phyloP scores from a whole-genome alignment of 345 rosid species.

The Eucalyptus curtisii region DNA sequence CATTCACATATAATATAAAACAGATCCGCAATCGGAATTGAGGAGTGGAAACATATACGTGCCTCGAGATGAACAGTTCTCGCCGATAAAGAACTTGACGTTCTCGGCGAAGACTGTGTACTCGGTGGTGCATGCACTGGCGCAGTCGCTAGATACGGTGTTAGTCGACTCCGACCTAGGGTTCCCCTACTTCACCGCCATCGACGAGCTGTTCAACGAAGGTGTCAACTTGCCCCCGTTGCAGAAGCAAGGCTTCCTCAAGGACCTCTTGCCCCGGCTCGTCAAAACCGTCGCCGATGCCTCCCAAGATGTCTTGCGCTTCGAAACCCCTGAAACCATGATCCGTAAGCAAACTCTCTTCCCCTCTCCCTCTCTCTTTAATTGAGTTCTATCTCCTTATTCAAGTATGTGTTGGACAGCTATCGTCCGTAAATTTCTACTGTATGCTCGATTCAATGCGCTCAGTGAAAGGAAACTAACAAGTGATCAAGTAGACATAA shows the following conservation, averaged over 20 bases:
- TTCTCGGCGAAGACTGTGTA: slow-evolving; percentile 52
- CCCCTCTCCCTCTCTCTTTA: neutral
- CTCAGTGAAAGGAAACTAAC: neutral
- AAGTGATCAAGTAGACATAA: neutral
- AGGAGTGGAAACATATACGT: slow-evolving; percentile 34
- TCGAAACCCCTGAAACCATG: slow-evolving; percentile 41
- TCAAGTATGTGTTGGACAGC: neutral
- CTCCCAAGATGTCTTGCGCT: slow-evolving; percentile 31
- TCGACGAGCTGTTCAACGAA: slow-evolving; percentile 49
- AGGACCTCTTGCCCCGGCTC: slow-evolving; percentile 39
- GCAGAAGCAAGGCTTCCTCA: slow-evolving; percentile 17
- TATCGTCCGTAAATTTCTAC: neutral
- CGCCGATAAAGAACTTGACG: slow-evolving; percentile 27
- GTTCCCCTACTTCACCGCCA: slow-evolving; percentile 57
- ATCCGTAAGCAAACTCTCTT: slow-evolving; percentile 8
- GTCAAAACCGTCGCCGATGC: slow-evolving; percentile 20
- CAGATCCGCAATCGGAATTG: slow-evolving; percentile 44
- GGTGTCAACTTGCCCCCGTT: slow-evolving; percentile 28
- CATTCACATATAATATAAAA: neutral
- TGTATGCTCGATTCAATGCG: neutral
- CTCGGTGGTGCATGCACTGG: slow-evolving; percentile 42
- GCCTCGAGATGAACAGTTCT: slow-evolving; percentile 71
- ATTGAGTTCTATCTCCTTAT: neutral
- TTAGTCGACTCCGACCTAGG: slow-evolving; percentile 23
- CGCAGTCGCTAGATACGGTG: slow-evolving; percentile 32